These are phyloP conservation scores for Dalechampia spathulata DNA, from an alignment of 441 rosid species.

Conservation along the genomic window DNA sequence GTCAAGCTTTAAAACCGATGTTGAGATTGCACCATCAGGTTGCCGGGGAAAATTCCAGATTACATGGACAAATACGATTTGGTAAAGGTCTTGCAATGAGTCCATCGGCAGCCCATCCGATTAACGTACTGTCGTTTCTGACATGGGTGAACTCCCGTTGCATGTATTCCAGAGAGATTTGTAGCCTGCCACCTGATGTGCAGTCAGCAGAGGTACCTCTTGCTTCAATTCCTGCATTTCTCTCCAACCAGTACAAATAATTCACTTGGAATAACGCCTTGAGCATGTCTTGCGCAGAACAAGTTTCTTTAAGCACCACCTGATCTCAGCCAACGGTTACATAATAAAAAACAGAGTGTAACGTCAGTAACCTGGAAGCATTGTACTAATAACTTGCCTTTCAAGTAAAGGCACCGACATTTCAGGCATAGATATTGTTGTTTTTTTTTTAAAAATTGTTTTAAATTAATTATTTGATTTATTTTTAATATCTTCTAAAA, in stretches of 20 bases:
- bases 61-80: conserved; percentile 44
- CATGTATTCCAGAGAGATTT: conserved; percentile 69
- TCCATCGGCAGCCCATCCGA: conserved; percentile 82
- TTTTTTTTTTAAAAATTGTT: too few species aligned
- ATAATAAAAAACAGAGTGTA: neutral
- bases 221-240: conserved; percentile 76
- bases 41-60: conserved; percentile 20
- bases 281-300: conserved; percentile 81
- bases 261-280: conserved; percentile 86
- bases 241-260: conserved; percentile 90
- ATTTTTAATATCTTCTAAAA: too few species aligned
- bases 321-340: conserved; percentile 25
- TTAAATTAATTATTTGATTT: too few species aligned
- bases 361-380: neutral
- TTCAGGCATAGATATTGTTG: neutral
- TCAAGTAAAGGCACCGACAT: neutral
- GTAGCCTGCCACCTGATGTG: conserved; percentile 64
- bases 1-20: too few species aligned
- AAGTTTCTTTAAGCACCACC: conserved; percentile 84
- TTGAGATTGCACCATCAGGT: neutral
- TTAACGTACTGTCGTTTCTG: conserved; percentile 56
- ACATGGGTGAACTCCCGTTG: conserved; percentile 75
- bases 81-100: conserved; percentile 86
- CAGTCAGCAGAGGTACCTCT: conserved; percentile 49
- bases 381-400: neutral